Conservation (phyloP, 441 rosid species). For the Viola pubescens region DNA sequence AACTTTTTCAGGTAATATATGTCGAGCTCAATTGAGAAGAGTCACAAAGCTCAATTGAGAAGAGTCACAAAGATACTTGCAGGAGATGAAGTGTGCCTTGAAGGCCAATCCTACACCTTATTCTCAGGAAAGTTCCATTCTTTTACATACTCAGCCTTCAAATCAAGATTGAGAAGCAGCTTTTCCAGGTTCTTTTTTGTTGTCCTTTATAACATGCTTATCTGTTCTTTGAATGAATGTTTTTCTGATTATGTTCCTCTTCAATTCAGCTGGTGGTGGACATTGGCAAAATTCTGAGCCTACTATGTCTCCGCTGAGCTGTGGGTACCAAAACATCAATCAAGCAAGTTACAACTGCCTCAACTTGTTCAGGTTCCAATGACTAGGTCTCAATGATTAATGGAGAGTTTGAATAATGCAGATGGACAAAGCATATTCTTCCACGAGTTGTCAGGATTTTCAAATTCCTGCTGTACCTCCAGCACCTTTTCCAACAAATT, state of each 20-base stretch:
- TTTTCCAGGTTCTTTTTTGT: conserved; percentile 11
- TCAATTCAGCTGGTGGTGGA: conserved; percentile 10
- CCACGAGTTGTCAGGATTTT: neutral
- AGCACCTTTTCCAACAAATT: conserved; percentile 5
- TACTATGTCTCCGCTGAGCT: conserved; percentile 1
- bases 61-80: conserved; percentile 21
- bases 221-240: neutral
- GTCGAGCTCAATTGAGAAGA: conserved; percentile 20
- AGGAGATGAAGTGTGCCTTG: conserved; percentile 23
- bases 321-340: conserved; percentile 6
- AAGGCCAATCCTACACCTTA: conserved; percentile 13
- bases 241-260: conserved; percentile 3
- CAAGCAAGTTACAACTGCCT: conserved; percentile 11
- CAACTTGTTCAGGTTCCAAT: no score
- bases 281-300: conserved; percentile 11
- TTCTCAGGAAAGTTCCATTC: conserved; percentile 13
- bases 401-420: no score
- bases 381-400: no score
- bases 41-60: no score
- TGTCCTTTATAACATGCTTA: neutral
- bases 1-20: conserved; percentile 22
- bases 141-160: conserved; percentile 7
- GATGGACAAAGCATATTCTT: no score
- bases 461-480: neutral
- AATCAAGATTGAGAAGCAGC: conserved; percentile 6